These are phyloP conservation scores for Cardamine chenopodiifolia DNA, from an alignment of 345 rosid species.

Conservation along the genomic window DNA sequence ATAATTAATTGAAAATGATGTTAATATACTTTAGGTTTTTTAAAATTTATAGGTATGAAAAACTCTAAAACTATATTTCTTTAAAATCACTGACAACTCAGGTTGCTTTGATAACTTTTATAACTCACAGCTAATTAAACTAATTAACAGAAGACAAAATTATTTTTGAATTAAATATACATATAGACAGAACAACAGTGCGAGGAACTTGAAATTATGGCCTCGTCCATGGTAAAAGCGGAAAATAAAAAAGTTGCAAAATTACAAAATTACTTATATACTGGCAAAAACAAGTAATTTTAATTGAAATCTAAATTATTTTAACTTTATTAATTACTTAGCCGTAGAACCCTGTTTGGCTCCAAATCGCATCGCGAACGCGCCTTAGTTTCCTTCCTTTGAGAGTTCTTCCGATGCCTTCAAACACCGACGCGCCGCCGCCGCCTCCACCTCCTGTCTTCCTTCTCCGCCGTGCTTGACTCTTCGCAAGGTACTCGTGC, in stretches of 20 bases:
- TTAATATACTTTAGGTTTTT: too few relatives aligned
- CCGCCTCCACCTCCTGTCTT: constrained; percentile 30
- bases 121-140: not conserved
- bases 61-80: not conserved
- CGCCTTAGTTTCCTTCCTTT: constrained; percentile 95
- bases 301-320: constrained; percentile 14
- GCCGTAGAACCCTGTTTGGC: constrained; percentile 80
- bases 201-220: constrained; percentile 20
- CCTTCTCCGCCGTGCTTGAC: constrained; percentile 55
- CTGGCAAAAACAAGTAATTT: constrained; percentile 34
- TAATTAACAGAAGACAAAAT: constrained; percentile 12
- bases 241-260: not conserved
- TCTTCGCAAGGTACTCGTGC: constrained; percentile 87
- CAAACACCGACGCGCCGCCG: constrained; percentile 68
- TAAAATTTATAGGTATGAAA: too few relatives aligned
- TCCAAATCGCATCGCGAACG: constrained; percentile 95
- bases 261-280: constrained; percentile 32
- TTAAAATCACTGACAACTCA: not conserved
- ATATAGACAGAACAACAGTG: constrained; percentile 17
- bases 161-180: not conserved
- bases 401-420: constrained; percentile 89
- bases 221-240: constrained; percentile 1
- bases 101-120: not conserved
- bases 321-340: constrained; percentile 24
- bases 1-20: not conserved